A percentile compares a stretch with the other conserved stretches of the same genome.
phyloP scores from a whole-genome alignment of 2,329 filamentous ascomycete species.

The Colletotrichum musicola region DNA sequence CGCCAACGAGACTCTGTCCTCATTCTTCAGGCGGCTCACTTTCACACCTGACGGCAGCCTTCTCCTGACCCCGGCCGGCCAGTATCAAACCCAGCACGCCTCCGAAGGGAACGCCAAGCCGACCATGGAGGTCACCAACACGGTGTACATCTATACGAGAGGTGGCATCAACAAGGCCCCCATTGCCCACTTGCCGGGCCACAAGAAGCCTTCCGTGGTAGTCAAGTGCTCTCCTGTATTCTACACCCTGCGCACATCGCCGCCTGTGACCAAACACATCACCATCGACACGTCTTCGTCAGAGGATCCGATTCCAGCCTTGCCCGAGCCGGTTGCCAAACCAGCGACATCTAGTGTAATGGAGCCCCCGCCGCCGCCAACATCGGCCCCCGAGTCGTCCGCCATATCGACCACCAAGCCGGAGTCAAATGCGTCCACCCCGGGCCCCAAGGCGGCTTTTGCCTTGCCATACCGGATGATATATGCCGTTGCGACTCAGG shows the following conservation, averaged over 20 bases:
- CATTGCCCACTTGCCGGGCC: conserved; percentile 92
- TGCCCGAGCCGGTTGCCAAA: conserved; percentile 85
- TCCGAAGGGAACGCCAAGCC: conserved; percentile 76
- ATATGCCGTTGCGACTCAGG: conserved; percentile 96
- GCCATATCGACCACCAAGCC: conserved; percentile 48
- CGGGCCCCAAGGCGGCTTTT: conserved; percentile 79
- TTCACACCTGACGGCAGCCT: conserved; percentile 97
- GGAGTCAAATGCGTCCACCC: conserved; percentile 63
- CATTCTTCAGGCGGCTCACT: conserved; percentile 93
- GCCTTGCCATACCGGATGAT: conserved; percentile 91
- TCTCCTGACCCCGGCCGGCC: conserved; percentile 92
- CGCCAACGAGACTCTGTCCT: conserved; percentile 95
- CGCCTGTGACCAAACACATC: conserved; percentile 84
- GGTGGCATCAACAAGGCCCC: conserved; percentile 97
- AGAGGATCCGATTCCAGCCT: conserved; percentile 84
- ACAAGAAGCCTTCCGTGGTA: conserved; percentile 97
- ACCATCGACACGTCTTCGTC: conserved; percentile 93
- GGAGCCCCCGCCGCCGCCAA: conserved; percentile 82
- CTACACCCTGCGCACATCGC: conserved; percentile 81
- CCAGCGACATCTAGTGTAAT: conserved; percentile 73
- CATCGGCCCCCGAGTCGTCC: conserved; percentile 58
- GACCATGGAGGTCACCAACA: conserved; percentile 91
- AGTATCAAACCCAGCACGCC: conserved; percentile 87
- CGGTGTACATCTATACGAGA: conserved; percentile 97
- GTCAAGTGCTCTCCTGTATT: conserved; percentile 93